Evolutionary conservation across 352 stramenopile genomes (phyloP), one percentile per base, ranked within the genome.

Genomic region (Phytophthora sp.): DNA sequence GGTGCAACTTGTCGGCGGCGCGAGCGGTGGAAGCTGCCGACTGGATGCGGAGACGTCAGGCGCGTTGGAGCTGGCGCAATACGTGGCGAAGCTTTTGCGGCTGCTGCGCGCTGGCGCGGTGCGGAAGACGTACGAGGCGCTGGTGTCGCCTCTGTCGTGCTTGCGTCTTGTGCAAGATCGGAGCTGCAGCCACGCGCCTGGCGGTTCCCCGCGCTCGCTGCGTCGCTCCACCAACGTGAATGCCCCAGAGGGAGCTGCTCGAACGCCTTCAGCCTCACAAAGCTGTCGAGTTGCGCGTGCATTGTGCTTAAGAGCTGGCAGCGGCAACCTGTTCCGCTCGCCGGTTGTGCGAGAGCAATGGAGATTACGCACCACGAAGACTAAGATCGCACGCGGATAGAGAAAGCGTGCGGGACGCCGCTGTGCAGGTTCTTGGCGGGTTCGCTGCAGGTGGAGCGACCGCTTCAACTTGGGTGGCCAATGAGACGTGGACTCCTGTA

Each of bases 21-120:
- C 15, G 35, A 76, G 26, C 60, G 77, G 5, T 69, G 68, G 18
- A 34, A 89, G 23, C 81, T 92, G 21, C 84, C 81, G 84, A 13
- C 69, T 92, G 41, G 84, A 92, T 50, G 88, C 84, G 28, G 74
- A 87, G 21, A 92, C 81, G 13, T 92, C 84, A 1, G 84, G 84
- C 2, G 17, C 89, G 39, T 42, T 92, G 15, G 81, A 91, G 13
- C 58, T 92, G 8, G 84, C 81, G n/a, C 77, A 82, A n/a, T 79
- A 81, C 18, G 81, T 82, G 2, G 82, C 84, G 5, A 80, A 71
- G 38, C 91, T 92, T 55, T 77, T 77, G 0, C 54, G 72, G 26
- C 15, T 89, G 9, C 41, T 92, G 8, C 69, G 68, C 17, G 45
- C 43, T 32, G 73, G 72, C 0, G 34, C 38, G 0, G 72, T 92